Percentiles rank a stretch among this genome's conserved stretches.
Evolutionary conservation across 352 stramenopile genomes (phyloP).

Genomic region (Thraustotheca clavata): DNA sequence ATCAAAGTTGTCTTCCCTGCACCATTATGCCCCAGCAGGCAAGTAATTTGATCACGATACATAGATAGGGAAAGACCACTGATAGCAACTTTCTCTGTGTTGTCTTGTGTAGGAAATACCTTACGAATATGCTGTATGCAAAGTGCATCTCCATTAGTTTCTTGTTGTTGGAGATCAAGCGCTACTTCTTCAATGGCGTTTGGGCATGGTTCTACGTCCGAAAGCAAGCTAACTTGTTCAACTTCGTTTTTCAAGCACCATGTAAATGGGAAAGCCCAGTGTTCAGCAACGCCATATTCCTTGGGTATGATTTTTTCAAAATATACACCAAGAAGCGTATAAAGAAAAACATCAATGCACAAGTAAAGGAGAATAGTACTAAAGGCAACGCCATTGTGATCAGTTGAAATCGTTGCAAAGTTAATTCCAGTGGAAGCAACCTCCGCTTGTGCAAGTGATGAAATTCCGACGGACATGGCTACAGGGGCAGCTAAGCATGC

Average conservation of each 20-base stretch:
- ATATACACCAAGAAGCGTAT: slow-evolving; percentile 72
- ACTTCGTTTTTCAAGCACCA: slow-evolving; percentile 42
- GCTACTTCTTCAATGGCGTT: slow-evolving; percentile 24
- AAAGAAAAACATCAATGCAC: slow-evolving; percentile 82
- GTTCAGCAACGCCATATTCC: slow-evolving; percentile 29
- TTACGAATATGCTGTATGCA: slow-evolving; percentile 59
- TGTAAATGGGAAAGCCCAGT: slow-evolving; percentile 83
- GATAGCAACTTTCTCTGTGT: slow-evolving; percentile 75
- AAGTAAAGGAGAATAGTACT: slow-evolving; percentile 61
- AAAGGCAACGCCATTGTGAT: slow-evolving; percentile 57
- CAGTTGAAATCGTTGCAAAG: slow-evolving; percentile 31
- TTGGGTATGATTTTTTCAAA: slow-evolving; percentile 34
- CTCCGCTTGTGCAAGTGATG: slow-evolving; percentile 26
- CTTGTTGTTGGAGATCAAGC: slow-evolving; percentile 35
- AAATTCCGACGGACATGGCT: slow-evolving; percentile 38
- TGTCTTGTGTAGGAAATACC: slow-evolving; percentile 46
- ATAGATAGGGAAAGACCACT: slow-evolving; percentile 75
- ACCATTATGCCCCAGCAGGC: slow-evolving; percentile 93
- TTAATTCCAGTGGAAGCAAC: slow-evolving; percentile 39
- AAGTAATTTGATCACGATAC: slow-evolving; percentile 92
- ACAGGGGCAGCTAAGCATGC: slow-evolving; percentile 25
- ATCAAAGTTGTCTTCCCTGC: slow-evolving; percentile 87
- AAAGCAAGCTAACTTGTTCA: slow-evolving; percentile 9
- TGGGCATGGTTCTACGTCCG: slow-evolving; percentile 20
- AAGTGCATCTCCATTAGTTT: slow-evolving; percentile 41